Conservation (phyloP, 768 basidiomycete genomes). For the Chalciporus chontae region DNA sequence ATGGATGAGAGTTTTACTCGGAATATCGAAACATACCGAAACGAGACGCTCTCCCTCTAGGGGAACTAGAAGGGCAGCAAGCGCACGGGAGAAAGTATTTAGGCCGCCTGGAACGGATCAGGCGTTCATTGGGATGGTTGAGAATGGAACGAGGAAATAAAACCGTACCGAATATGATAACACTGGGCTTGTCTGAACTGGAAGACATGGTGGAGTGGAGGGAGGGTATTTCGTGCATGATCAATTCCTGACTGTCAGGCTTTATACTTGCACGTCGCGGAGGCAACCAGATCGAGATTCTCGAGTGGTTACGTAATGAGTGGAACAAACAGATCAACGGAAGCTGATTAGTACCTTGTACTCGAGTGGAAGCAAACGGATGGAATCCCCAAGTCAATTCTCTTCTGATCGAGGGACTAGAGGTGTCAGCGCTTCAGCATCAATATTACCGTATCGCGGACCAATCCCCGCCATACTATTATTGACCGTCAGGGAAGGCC, state of each 20-base stretch:
- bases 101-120: conserved; percentile 56
- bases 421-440: background rate
- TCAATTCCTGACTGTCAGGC: conserved; percentile 20
- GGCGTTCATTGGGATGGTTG: conserved; percentile 7
- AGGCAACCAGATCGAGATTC: conserved; percentile 19
- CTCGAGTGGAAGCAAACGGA: too few species aligned
- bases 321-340: too few species aligned
- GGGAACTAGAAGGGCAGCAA: conserved; percentile 67
- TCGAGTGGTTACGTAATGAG: conserved; percentile 20
- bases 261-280: conserved; percentile 28
- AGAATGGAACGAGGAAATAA: conserved; percentile 1
- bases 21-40: conserved; percentile 47
- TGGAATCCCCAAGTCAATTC: background rate
- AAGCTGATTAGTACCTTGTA: too few species aligned
- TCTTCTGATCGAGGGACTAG: background rate
- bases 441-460: background rate
- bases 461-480: background rate
- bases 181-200: conserved; percentile 48
- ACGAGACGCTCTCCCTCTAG: conserved; percentile 65
- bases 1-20: conserved; percentile 12
- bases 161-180: conserved; percentile 70
- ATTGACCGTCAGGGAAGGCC: background rate
- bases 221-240: conserved; percentile 6
- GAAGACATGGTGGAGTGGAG: conserved; percentile 31
- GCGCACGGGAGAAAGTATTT: conserved; percentile 72